A percentile compares a stretch with the other conserved stretches of the same genome.
Evolutionary conservation across 2,329 filamentous ascomycete genomes (phyloP).

Genomic region (Massarina eburnea): DNA sequence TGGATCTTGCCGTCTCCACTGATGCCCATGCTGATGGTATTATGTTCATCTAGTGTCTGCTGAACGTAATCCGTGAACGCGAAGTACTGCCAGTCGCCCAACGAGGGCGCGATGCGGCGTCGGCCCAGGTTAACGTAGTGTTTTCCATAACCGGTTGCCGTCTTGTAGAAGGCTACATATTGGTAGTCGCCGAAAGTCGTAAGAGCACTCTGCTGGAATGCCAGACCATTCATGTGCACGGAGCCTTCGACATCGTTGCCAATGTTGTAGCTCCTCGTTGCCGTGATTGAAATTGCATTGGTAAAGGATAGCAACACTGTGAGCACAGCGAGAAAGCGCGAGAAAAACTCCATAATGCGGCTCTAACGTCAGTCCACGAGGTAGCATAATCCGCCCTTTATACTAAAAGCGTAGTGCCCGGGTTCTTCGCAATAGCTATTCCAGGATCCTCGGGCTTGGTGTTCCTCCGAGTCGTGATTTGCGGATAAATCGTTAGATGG

Average conservation of each 20-base stretch:
- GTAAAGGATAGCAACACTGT: conserved; percentile 15
- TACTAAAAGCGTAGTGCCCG: background rate
- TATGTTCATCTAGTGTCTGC: conserved; percentile 55
- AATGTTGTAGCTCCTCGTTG: conserved; percentile 32
- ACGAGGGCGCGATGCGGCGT: conserved; percentile 43
- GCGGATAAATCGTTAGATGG: conserved; percentile 11
- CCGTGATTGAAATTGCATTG: conserved; percentile 27
- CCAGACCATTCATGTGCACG: conserved; percentile 49
- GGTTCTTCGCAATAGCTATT: background rate
- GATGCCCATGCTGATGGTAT: conserved; percentile 56
- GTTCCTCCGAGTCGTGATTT: conserved; percentile 7
- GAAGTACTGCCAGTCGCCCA: conserved; percentile 49
- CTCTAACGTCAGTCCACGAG: background rate
- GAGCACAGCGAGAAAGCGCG: conserved; percentile 9
- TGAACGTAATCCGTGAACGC: conserved; percentile 55
- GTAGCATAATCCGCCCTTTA: background rate
- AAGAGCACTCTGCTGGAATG: conserved; percentile 54
- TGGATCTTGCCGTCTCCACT: conserved; percentile 58
- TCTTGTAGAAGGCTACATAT: conserved; percentile 52
- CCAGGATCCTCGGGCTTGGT: background rate
- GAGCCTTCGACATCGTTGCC: conserved; percentile 37
- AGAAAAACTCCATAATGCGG: conserved; percentile 20
- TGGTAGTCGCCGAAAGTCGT: conserved; percentile 53
- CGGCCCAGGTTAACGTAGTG: conserved; percentile 51
- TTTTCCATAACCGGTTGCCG: conserved; percentile 32